phyloP scores from a whole-genome alignment of 2,329 filamentous ascomycete species.

The Monilinia fructicola region DNA sequence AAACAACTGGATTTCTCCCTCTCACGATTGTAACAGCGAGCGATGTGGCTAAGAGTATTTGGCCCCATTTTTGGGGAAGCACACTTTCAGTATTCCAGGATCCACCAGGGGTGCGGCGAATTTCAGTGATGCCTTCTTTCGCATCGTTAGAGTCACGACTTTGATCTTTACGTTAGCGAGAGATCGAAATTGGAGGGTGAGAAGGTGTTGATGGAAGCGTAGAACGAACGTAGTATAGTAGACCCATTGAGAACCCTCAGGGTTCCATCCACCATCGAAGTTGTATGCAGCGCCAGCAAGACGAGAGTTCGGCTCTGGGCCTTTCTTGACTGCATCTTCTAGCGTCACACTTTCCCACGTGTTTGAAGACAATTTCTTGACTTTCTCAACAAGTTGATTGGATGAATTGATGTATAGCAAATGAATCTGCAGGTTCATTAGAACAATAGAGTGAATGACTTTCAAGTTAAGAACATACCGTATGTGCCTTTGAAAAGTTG shows the following conservation, averaged over 20 bases:
- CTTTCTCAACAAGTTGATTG: not conserved
- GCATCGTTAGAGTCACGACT: not conserved
- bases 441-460: not conserved
- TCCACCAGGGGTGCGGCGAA: not conserved
- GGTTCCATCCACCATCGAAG: not conserved
- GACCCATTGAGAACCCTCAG: not conserved
- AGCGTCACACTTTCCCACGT: not conserved
- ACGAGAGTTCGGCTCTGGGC: not conserved
- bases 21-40: not conserved
- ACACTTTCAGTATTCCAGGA: not conserved
- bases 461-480: not conserved
- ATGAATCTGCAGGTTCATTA: not conserved
- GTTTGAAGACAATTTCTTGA: not conserved
- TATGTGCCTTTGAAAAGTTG: not conserved
- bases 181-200: not conserved
- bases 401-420: not conserved
- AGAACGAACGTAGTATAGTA: not conserved
- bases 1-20: not conserved
- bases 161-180: not conserved
- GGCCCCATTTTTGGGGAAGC: not conserved
- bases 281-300: not conserved
- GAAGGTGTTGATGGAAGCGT: not conserved
- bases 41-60: not conserved
- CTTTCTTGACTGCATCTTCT: constrained; percentile 1
- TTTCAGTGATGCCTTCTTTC: not conserved